Conservation (phyloP, 164 flowering plant genomes). For the Vitis rupestris region DNA sequence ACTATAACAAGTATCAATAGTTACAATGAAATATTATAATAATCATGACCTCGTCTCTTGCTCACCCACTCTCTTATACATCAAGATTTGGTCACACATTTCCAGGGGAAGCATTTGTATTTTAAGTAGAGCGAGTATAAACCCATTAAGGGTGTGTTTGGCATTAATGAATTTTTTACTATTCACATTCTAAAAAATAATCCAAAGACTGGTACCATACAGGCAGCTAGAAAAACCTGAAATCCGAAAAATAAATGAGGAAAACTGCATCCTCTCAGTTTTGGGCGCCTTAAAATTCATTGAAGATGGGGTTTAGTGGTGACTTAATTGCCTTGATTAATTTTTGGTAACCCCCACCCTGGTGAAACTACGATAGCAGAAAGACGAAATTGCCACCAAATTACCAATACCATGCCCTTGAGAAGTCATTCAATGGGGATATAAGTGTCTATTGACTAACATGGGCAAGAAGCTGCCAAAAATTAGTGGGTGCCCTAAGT, state of each 20-base stretch:
- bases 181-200: too few relatives aligned
- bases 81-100: neutral
- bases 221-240: too few relatives aligned
- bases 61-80: neutral
- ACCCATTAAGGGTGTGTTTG: too few relatives aligned
- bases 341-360: neutral
- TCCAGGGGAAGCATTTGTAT: neutral
- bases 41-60: too few relatives aligned
- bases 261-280: too few relatives aligned
- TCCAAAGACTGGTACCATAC: too few relatives aligned
- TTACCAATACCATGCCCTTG: neutral
- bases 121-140: too few relatives aligned
- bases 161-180: too few relatives aligned
- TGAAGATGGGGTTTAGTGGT: neutral
- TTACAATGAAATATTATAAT: neutral
- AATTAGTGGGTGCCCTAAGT: neutral
- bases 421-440: neutral
- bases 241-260: too few relatives aligned
- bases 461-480: neutral
- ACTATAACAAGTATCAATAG: slow-evolving; percentile 7
- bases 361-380: neutral
- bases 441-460: neutral
- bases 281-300: neutral
- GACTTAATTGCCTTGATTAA: neutral
- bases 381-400: neutral